Percentiles rank a stretch among this genome's conserved stretches.
Evolutionary conservation across 1,139 yeast genomes (phyloP).

Genomic region (Hemisphaericaspora lyxosophila): DNA sequence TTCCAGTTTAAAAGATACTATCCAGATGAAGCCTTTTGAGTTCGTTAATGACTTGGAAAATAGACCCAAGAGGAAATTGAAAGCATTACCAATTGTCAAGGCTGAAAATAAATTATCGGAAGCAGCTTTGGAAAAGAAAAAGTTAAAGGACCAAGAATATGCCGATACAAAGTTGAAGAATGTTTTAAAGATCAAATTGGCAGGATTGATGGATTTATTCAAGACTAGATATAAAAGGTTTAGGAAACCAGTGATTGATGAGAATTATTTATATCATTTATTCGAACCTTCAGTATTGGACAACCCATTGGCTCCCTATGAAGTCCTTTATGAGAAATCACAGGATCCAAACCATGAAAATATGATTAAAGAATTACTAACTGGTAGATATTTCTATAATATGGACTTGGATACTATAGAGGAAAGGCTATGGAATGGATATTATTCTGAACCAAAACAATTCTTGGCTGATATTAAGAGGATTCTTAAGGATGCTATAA

Average conservation of each 20-base stretch:
- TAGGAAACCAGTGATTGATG: conserved; percentile 87
- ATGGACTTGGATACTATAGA: conserved; percentile 95
- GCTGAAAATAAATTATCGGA: conserved; percentile 12
- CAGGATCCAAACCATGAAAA: conserved; percentile 53
- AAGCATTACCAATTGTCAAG: conserved; percentile 31
- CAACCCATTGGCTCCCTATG: conserved; percentile 41
- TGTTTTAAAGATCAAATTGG: conserved; percentile 76
- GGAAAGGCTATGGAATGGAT: conserved; percentile 96
- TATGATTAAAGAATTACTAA: conserved; percentile 74
- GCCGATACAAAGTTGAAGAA: conserved; percentile 82
- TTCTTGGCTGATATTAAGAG: conserved; percentile 79
- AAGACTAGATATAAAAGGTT: conserved; percentile 85
- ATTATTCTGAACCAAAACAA: conserved; percentile 88
- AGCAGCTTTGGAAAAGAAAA: conserved; percentile 26
- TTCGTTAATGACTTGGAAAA: conserved; percentile 52
- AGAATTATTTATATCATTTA: conserved; percentile 65
- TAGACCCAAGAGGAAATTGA: conserved; percentile 51
- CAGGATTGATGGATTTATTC: conserved; percentile 86
- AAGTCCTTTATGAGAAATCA: conserved; percentile 52
- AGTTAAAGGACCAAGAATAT: conserved; percentile 55
- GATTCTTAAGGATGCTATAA: conserved; percentile 77
- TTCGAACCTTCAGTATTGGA: conserved; percentile 58
- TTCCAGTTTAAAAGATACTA: conserved; percentile 50
- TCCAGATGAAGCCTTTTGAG: conserved; percentile 67
- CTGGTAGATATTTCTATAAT: conserved; percentile 73